Percentiles rank a stretch among this genome's conserved stretches.
Conservation (phyloP, 1,139 yeast genomes). For the Williopsis jadinii region DNA sequence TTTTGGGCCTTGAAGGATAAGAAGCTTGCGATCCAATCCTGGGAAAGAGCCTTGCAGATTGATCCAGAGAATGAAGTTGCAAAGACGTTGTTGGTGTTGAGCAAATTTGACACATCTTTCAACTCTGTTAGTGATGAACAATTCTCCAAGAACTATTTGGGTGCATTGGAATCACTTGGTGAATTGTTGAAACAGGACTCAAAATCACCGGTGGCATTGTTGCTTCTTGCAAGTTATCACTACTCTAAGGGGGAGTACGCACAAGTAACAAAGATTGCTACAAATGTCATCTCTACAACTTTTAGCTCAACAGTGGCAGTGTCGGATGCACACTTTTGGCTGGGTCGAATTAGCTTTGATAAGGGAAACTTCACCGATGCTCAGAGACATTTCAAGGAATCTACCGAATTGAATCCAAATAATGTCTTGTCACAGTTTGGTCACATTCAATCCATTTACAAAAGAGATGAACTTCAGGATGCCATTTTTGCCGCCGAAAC, state of each 20-base stretch:
- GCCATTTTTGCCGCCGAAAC: conserved; percentile 82
- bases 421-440: conserved; percentile 73
- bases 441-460: conserved; percentile 76
- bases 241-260: conserved; percentile 56
- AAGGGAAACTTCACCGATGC: conserved; percentile 58
- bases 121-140: conserved; percentile 54
- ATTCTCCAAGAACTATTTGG: conserved; percentile 43
- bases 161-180: conserved; percentile 32
- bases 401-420: conserved; percentile 53
- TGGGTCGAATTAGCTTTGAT: conserved; percentile 68
- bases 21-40: conserved; percentile 68
- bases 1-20: conserved; percentile 84
- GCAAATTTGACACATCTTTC: conserved; percentile 61
- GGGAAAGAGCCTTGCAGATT: conserved; percentile 74
- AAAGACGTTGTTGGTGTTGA: conserved; percentile 57
- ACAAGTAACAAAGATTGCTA: conserved; percentile 50
- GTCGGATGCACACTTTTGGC: conserved; percentile 84
- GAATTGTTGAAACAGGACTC: conserved; percentile 19
- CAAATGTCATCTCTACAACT: conserved; percentile 38
- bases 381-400: conserved; percentile 64
- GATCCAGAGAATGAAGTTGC: conserved; percentile 57
- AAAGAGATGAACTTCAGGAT: conserved; percentile 71
- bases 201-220: conserved; percentile 36
- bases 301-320: conserved; percentile 37
- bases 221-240: conserved; percentile 44